Evolutionary conservation across 768 basidiomycete species (phyloP).

Genomic region (Suillus hirtellus): DNA sequence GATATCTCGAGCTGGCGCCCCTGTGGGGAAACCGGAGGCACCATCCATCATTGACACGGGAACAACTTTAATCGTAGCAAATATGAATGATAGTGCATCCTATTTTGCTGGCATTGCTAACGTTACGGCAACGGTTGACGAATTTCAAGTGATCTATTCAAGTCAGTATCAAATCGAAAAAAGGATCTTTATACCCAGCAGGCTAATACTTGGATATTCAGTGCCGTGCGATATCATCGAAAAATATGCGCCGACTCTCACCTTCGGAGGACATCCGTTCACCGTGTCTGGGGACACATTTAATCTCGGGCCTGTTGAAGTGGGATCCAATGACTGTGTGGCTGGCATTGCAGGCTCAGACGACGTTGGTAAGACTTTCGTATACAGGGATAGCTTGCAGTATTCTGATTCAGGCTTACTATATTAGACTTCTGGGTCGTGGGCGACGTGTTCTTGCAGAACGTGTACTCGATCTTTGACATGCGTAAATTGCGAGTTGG

Average conservation of each 20-base stretch:
- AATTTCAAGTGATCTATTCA: slow-evolving; percentile 31
- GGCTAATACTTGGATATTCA: slow-evolving; percentile 13
- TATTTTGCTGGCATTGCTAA: slow-evolving; percentile 35
- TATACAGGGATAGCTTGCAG: neutral
- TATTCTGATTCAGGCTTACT: neutral
- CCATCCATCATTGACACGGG: slow-evolving; percentile 39
- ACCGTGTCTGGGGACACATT: slow-evolving; percentile 36
- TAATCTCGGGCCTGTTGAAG: slow-evolving; percentile 42
- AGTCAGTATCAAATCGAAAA: slow-evolving; percentile 15
- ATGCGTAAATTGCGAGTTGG: slow-evolving; percentile 37
- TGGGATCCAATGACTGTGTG: slow-evolving; percentile 36
- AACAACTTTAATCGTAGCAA: slow-evolving; percentile 30
- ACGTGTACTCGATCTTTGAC: slow-evolving; percentile 35
- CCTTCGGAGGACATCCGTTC: slow-evolving; percentile 41
- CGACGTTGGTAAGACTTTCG: slow-evolving; percentile 13
- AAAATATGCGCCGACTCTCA: slow-evolving; percentile 33
- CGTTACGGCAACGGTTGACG: slow-evolving; percentile 15
- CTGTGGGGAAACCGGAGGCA: slow-evolving; percentile 14
- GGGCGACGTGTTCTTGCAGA: slow-evolving; percentile 37
- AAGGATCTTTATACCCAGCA: neutral
- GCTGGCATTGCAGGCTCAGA: slow-evolving; percentile 35
- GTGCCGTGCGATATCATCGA: slow-evolving; percentile 34
- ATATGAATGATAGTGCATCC: slow-evolving; percentile 23
- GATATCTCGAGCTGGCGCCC: slow-evolving; percentile 23
- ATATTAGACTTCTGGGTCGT: slow-evolving; percentile 32